Percentiles rank a stretch among this genome's conserved stretches.
These are phyloP conservation scores for Collybia sp. DNA, from an alignment of 768 basidiomycete genomes.

Conservation along the genomic window DNA sequence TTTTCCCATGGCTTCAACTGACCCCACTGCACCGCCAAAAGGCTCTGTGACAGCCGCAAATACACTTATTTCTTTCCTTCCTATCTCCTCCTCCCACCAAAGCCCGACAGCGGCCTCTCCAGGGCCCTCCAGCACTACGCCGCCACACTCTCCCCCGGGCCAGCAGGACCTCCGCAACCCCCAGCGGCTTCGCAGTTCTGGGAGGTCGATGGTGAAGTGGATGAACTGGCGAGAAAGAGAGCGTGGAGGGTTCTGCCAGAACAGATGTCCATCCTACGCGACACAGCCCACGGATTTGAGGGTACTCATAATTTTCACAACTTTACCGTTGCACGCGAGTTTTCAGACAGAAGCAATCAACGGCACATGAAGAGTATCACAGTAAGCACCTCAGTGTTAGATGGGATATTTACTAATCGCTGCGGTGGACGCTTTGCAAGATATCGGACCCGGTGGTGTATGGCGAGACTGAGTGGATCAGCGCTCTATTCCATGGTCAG, in stretches of 20 bases:
- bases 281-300: conserved; percentile 58
- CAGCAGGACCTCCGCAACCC: conserved; percentile 12
- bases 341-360: conserved; percentile 74
- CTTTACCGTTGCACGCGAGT: conserved; percentile 88
- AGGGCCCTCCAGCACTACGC: conserved; percentile 33
- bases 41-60: conserved; percentile 90
- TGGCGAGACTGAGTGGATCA: conserved; percentile 92
- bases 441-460: conserved; percentile 84
- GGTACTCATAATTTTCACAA: conserved; percentile 98
- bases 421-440: no score
- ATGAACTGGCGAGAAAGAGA: conserved; percentile 64
- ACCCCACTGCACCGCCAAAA: conserved; percentile 22
- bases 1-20: not conserved
- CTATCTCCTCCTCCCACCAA: conserved; percentile 88
- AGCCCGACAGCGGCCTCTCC: conserved; percentile 63
- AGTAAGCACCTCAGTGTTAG: conserved; percentile 30
- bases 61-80: conserved; percentile 98
- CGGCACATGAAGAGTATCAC: conserved; percentile 88
- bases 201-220: conserved; percentile 44
- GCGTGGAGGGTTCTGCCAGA: conserved; percentile 59
- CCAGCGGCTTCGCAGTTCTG: conserved; percentile 57
- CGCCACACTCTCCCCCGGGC: conserved; percentile 17
- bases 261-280: conserved; percentile 53
- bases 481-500: conserved; percentile 91
- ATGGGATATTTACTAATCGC: not conserved